Evolutionary conservation across 768 basidiomycete species (phyloP).

Genomic region (Suillus lakei): DNA sequence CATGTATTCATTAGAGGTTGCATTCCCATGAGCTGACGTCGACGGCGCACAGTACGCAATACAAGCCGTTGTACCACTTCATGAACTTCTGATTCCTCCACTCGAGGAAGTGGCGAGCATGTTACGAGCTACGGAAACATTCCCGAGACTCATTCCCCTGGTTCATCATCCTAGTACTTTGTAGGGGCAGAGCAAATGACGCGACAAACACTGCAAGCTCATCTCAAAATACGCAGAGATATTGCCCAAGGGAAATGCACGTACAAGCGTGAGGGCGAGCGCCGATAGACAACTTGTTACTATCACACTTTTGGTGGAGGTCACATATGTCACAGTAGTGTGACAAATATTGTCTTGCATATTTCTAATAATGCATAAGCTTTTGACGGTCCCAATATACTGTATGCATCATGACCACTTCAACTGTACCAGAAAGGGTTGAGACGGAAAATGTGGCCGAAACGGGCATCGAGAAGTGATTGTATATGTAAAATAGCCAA

Average conservation of each 20-base stretch:
- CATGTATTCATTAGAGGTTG: no score
- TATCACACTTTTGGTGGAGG: no score
- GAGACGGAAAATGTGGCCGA: no score
- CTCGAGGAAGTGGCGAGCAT: constrained; percentile 75
- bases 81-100: constrained; percentile 1
- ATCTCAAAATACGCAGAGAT: constrained; percentile 42
- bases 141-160: constrained; percentile 48
- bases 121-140: constrained; percentile 67
- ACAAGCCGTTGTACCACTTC: neutral
- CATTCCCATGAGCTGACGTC: neutral
- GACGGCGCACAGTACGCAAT: neutral
- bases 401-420: no score
- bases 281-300: no score
- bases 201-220: neutral
- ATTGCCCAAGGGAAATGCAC: constrained; percentile 68
- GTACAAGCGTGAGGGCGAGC: constrained; percentile 53
- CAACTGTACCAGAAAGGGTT: no score
- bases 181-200: neutral
- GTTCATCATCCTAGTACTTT: neutral
- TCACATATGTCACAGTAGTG: no score
- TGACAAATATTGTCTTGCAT: no score
- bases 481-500: no score
- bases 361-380: no score
- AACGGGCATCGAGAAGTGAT: no score
- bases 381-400: no score